Conservation (phyloP, 768 basidiomycete genomes). For the Leccinum variicolor region DNA sequence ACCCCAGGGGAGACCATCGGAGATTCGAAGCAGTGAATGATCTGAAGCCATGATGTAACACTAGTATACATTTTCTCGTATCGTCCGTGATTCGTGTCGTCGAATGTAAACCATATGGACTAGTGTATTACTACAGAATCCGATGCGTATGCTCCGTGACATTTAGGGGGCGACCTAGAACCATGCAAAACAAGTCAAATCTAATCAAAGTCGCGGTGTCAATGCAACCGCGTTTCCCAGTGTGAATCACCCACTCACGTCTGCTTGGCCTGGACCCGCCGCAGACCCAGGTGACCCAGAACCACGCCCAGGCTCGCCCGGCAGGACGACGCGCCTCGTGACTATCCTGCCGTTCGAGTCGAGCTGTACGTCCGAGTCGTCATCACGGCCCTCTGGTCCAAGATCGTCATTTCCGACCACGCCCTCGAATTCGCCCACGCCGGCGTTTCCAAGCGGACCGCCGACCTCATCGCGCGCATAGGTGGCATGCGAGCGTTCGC, state of each 20-base stretch:
- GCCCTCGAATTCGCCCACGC: slow-evolving; percentile 31
- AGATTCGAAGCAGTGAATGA: slow-evolving; percentile 4
- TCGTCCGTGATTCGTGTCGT: neutral
- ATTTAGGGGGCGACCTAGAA: neutral
- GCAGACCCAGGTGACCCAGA: neutral
- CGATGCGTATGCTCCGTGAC: neutral
- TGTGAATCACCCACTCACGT: slow-evolving; percentile 10
- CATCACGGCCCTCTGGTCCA: slow-evolving; percentile 18
- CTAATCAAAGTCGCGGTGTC: neutral
- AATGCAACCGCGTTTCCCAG: neutral
- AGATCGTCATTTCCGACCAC: slow-evolving; percentile 28
- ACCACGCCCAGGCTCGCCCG: neutral
- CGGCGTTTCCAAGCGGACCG: slow-evolving; percentile 26
- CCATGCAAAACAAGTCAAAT: slow-evolving; percentile 3
- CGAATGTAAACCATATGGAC: neutral
- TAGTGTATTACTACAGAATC: neutral
- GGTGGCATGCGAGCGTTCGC: slow-evolving; percentile 21
- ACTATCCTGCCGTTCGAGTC: slow-evolving; percentile 26
- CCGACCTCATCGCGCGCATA: slow-evolving; percentile 27
- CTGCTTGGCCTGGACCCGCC: slow-evolving; percentile 5
- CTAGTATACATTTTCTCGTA: slow-evolving; percentile 1
- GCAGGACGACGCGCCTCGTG: slow-evolving; percentile 9
- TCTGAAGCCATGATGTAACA: neutral
- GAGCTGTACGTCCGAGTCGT: slow-evolving; percentile 2
- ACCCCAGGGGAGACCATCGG: slow-evolving; percentile 28